Base-by-base conservation (phyloP, 768 basidiomycete genomes). In the Tricholoma sp. region DNA sequence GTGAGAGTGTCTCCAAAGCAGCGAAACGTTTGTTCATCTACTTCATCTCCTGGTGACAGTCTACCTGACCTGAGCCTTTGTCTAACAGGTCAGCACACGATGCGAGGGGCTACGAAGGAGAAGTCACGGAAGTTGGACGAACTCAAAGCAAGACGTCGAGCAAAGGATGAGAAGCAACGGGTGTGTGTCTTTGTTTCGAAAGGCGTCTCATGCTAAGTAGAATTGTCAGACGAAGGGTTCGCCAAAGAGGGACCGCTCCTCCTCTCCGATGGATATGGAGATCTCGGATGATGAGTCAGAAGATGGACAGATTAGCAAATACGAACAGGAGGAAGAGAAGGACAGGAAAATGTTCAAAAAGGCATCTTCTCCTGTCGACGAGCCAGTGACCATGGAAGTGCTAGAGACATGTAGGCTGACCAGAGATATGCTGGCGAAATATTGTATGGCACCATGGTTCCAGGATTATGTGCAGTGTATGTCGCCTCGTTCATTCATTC, bases 281-380 rank as follows among this genome's bases (percentile, higher is more conserved):
- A 88, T 86, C 28, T 89, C 87, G n/a, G 84, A 86, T 31, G 89
- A 90, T 47, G 93, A 91, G 44, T 91, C 88, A 12, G 91, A 91
- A 56, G 89, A 91, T 59, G 90, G 89, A 0, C 86, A 88, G 67
- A 86, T 91, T 56, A 84, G 77, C 39, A 85, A 84, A 62, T 79
- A 77, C 28, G 87, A 91, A 55, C 85, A 89, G 59, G 84, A 88
- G 60, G 88, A 91, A 64, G 87, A 85, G 64, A 80, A 80, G 53
- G 80, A 81, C 28, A 73, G 78, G 20, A 80, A 78, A 55, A 54
- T 83, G 20, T 73, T 80, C 18, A 77, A 73, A 52, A 81, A 79
- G 54, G 54, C 72, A 3, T 70, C 74, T 33, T 63, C 73, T 6
- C 74, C 72, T 7, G 77, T 81, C 39, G 77, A 81, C 18, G 75